Conservation (phyloP, 177 flowering plant genomes). For the Vitis hybrid region DNA sequence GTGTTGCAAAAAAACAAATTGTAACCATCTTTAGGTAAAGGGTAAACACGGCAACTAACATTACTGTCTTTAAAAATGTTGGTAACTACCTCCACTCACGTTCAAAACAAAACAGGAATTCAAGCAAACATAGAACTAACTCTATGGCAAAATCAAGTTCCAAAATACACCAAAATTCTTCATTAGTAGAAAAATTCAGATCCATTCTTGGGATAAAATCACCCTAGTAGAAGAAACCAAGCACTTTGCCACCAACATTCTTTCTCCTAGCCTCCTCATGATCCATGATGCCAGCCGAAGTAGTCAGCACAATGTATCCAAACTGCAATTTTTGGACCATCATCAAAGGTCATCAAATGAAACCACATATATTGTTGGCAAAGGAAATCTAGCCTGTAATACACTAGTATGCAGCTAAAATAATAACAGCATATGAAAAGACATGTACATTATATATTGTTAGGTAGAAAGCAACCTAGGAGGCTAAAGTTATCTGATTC, state of each 20-base stretch:
- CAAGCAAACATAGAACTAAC: background rate
- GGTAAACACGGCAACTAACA: background rate
- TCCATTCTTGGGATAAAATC: background rate
- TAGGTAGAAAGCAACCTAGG: too few relatives aligned
- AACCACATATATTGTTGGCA: too few relatives aligned
- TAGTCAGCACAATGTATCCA: slow-evolving; percentile 28
- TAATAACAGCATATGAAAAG: background rate
- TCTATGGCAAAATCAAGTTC: background rate
- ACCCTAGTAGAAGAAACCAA: slow-evolving; percentile 29
- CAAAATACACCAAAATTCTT: slow-evolving; percentile 4
- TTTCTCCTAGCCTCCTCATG: slow-evolving; percentile 35
- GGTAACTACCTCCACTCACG: background rate
- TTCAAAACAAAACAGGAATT: slow-evolving; percentile 6
- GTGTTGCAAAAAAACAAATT: background rate
- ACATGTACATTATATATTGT: too few relatives aligned
- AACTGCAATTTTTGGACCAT: slow-evolving; percentile 15
- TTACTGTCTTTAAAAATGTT: background rate
- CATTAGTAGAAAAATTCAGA: background rate
- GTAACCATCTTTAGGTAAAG: background rate
- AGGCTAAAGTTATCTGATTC: too few relatives aligned
- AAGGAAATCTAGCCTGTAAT: background rate
- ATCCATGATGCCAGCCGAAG: slow-evolving; percentile 36
- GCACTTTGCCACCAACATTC: slow-evolving; percentile 36
- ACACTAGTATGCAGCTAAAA: background rate
- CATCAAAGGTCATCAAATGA: background rate